Base-by-base conservation (phyloP, 331 rosid species). In the Pyracantha coccinea region DNA sequence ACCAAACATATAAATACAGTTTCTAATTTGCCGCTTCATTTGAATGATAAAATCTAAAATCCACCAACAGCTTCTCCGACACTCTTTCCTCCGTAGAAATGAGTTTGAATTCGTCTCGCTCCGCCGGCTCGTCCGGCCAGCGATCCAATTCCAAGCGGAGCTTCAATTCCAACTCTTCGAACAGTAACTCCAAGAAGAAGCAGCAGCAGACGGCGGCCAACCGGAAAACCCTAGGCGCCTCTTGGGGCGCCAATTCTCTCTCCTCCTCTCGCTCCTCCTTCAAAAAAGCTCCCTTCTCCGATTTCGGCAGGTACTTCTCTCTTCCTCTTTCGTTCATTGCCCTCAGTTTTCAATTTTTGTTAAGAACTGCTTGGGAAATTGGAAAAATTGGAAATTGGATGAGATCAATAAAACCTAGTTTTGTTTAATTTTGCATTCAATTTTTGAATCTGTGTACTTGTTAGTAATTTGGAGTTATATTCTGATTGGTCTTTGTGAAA, bases 191-290 rank as follows among this genome's bases (percentile, higher is more conserved):
- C 45, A 45, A 6, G 55, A 81, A 84, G 57, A 85, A 77, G 62
- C 81, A 65, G 50, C 81, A 14, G 70, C 45, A 10, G 45, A 38
- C 45, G 45, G 77, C 68, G 71, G 38, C 81, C 79, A 80, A 80
- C 75, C 91, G 89, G 91, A 87, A 88, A 89, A 87, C 91, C 88
- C 87, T 91, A 80, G 93, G 97, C 72, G 92, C 78, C 19, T 83
- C 90, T 55, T 88, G 95, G 97, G 95, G 96, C 73, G 77, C 96
- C 62, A 91, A 79, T 77, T 86, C 93, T 44, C 72, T 35, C 75
- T 82, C 96, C 1, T 77, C 87, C 24, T 84, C 89, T 80, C 85
- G 85, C 72, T 82, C 87, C 33, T 85, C 92, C 64, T 79, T 75
- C 58, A 78, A 82, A 19, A 89, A 86, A 47, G 60, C 97, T 14